Percentiles rank a stretch among this genome's conserved stretches.
Conservation (phyloP, 495 filamentous ascomycete genomes). For the Neurospora sp. region DNA sequence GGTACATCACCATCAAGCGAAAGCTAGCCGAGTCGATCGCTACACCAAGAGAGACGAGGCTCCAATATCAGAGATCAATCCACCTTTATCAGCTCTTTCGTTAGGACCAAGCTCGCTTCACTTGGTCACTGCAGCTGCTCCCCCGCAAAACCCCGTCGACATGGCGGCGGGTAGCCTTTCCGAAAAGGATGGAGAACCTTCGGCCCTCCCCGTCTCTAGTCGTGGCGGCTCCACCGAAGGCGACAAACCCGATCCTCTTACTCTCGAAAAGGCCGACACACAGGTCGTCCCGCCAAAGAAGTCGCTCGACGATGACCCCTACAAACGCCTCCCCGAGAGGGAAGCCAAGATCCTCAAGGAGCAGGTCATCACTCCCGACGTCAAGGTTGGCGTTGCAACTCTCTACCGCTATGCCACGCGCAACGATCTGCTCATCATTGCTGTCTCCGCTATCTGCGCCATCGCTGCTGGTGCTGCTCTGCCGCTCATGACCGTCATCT, state of each 20-base stretch:
- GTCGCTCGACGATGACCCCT: conserved; percentile 37
- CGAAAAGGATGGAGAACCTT: conserved; percentile 16
- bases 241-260: neutral
- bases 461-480: conserved; percentile 73
- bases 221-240: conserved; percentile 24
- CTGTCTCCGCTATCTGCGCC: conserved; percentile 52
- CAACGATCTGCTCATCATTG: conserved; percentile 65
- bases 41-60: neutral
- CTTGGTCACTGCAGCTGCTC: neutral
- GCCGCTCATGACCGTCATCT: conserved; percentile 82
- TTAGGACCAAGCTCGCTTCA: neutral
- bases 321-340: conserved; percentile 42
- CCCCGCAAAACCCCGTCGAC: neutral
- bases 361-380: conserved; percentile 60
- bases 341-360: conserved; percentile 58
- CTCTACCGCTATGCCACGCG: conserved; percentile 74
- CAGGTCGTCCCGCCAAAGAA: conserved; percentile 27
- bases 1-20: neutral
- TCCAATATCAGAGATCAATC: neutral
- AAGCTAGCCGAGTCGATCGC: neutral
- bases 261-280: conserved; percentile 42
- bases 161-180: conserved; percentile 16
- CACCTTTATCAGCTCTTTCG: neutral
- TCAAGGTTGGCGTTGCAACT: conserved; percentile 53
- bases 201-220: conserved; percentile 22